Evolutionary conservation across 2,329 filamentous ascomycete species (phyloP).

Genomic region (Calonectria crousiana): DNA sequence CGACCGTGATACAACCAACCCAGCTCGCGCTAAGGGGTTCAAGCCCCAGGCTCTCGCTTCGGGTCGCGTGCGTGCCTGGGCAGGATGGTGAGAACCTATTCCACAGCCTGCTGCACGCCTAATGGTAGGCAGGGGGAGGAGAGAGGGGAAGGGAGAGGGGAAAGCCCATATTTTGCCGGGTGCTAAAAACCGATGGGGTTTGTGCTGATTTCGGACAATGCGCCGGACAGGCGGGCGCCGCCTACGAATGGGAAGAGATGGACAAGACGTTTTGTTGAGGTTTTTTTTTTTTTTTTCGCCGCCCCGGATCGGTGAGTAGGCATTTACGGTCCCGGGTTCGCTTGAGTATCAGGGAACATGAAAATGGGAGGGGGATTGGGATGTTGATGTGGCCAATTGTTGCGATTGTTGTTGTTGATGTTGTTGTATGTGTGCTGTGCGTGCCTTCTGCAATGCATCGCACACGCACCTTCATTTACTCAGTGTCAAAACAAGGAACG

Average conservation of each 20-base stretch:
- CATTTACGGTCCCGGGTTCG: background rate
- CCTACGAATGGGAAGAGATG: conserved; percentile 17
- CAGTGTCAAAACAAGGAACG: background rate
- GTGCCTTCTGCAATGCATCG: background rate
- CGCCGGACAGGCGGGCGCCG: conserved; percentile 15
- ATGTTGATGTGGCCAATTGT: background rate
- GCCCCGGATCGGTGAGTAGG: conserved; percentile 15
- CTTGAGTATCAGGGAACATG: background rate
- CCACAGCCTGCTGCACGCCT: background rate
- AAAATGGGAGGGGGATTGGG: background rate
- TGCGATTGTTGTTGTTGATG: background rate
- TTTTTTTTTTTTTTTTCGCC: conserved; percentile 5
- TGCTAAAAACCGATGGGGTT: conserved; percentile 13
- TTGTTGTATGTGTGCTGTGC: background rate
- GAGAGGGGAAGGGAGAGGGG: background rate
- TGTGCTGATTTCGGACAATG: conserved; percentile 16
- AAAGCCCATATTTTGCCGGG: background rate
- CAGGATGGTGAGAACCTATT: background rate
- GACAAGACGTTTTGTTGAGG: conserved; percentile 26
- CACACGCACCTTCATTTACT: background rate
- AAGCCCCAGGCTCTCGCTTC: background rate
- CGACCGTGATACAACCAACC: background rate
- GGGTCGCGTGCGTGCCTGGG: conserved; percentile 1
- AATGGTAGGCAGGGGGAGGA: background rate
- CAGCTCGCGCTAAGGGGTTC: background rate